A percentile compares a stretch with the other conserved stretches of the same genome.
These are phyloP conservation scores for Cryptosporidium ubiquitum DNA, from an alignment of 169 alveolate species.

Conservation along the genomic window DNA sequence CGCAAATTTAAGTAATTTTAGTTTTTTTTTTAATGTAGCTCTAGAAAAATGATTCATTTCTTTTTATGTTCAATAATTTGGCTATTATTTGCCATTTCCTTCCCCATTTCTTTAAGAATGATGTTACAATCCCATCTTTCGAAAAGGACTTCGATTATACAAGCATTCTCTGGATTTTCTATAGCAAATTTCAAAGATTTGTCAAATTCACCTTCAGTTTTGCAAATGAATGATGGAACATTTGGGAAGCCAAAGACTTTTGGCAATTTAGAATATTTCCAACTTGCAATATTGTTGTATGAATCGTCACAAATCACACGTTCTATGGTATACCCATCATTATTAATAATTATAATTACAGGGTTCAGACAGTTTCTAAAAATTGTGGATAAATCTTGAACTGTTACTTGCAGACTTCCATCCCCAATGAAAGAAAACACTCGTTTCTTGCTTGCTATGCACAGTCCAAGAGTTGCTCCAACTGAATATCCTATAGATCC, in stretches of 20 bases:
- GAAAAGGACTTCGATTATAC: slow-evolving; percentile 74
- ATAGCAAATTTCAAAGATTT: slow-evolving; percentile 28
- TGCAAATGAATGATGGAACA: slow-evolving; percentile 42
- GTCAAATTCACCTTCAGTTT: slow-evolving; percentile 75
- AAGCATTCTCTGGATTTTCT: slow-evolving; percentile 61
- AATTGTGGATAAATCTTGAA: slow-evolving; percentile 79
- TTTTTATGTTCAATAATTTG: slow-evolving; percentile 12
- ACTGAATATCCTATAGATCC: slow-evolving; percentile 80
- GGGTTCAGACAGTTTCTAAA: slow-evolving; percentile 70
- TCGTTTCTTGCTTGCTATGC: slow-evolving; percentile 72
- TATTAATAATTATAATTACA: slow-evolving; percentile 75
- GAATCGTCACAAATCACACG: slow-evolving; percentile 76
- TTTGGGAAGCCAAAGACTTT: slow-evolving; percentile 59
- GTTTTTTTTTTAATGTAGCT: background rate
- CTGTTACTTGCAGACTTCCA: slow-evolving; percentile 79
- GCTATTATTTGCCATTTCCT: slow-evolving; percentile 74
- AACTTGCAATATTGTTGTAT: slow-evolving; percentile 76
- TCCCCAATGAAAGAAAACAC: slow-evolving; percentile 77
- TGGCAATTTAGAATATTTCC: slow-evolving; percentile 75
- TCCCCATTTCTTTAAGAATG: slow-evolving; percentile 72
- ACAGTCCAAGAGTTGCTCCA: slow-evolving; percentile 77
- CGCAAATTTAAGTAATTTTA: background rate
- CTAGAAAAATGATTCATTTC: background rate
- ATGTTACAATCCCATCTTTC: slow-evolving; percentile 76
- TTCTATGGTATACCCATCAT: slow-evolving; percentile 79